These are phyloP conservation scores for Telfairia occidentalis DNA, from an alignment of 331 rosid species.

Conservation along the genomic window DNA sequence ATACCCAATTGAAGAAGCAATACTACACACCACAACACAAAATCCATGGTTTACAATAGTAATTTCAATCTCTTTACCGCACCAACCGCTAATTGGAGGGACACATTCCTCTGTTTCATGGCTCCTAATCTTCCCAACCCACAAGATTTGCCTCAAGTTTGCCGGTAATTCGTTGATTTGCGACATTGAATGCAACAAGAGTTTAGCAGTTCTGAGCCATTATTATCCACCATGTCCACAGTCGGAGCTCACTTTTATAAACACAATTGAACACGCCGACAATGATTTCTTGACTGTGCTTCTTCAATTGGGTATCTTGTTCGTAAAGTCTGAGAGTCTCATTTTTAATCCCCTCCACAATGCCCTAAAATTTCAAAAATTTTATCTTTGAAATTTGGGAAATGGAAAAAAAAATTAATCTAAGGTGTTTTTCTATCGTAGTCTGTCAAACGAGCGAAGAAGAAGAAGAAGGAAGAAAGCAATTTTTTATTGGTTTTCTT, in stretches of 20 bases:
- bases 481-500: no score
- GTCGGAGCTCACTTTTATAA: slow-evolving; percentile 27
- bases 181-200: slow-evolving; percentile 21
- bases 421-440: no score
- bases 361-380: no score
- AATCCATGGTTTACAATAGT: slow-evolving; percentile 23
- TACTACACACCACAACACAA: slow-evolving; percentile 25
- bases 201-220: slow-evolving; percentile 18
- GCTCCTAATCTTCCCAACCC: slow-evolving; percentile 32
- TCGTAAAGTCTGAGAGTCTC: no score
- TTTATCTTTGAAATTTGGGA: no score
- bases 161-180: no score
- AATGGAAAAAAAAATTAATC: no score
- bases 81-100: slow-evolving; percentile 37
- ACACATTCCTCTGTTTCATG: slow-evolving; percentile 26
- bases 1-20: slow-evolving; percentile 28
- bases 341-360: no score
- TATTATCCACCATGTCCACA: slow-evolving; percentile 41
- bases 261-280: slow-evolving; percentile 25
- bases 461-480: no score
- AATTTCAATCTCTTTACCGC: slow-evolving; percentile 39
- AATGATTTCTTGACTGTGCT: slow-evolving; percentile 42
- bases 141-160: slow-evolving; percentile 24
- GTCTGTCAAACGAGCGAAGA: no score
- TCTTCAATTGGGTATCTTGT: no score